Evolutionary conservation across 225 moss, liverwort and hornwort genomes (phyloP).

Genomic region (Polytrichum formosum): DNA sequence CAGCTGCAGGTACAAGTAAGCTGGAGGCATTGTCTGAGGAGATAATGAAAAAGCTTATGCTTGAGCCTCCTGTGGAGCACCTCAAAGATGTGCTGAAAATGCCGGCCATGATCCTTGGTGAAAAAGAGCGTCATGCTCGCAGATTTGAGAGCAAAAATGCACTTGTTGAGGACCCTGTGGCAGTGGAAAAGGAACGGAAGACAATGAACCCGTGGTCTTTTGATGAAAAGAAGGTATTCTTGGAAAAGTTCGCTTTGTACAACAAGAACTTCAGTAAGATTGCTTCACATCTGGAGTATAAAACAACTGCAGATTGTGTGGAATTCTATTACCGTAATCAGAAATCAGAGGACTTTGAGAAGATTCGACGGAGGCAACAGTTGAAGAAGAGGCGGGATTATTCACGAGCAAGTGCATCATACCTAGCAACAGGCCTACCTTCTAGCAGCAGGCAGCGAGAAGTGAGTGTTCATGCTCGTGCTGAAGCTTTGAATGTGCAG

Average conservation of each 20-base stretch:
- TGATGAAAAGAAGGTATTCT: conserved; percentile 73
- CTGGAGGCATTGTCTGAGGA: conserved; percentile 66
- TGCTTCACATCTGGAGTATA: conserved; percentile 72
- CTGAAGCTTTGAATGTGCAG: conserved; percentile 61
- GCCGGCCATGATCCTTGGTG: conserved; percentile 93
- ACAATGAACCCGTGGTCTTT: conserved; percentile 79
- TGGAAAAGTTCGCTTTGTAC: conserved; percentile 82
- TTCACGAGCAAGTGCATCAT: conserved; percentile 70
- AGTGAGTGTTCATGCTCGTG: conserved; percentile 61
- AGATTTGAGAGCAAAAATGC: conserved; percentile 81
- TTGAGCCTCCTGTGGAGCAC: conserved; percentile 37
- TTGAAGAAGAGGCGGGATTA: conserved; percentile 93
- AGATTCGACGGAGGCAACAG: conserved; percentile 84
- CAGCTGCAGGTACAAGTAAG: conserved; percentile 43
- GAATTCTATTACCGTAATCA: conserved; percentile 96
- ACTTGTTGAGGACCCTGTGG: conserved; percentile 84
- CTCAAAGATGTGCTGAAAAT: conserved; percentile 71
- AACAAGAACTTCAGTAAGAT: conserved; percentile 87
- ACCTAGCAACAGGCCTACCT: conserved; percentile 78
- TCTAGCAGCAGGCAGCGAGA: conserved; percentile 75
- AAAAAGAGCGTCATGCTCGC: conserved; percentile 62
- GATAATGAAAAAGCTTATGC: conserved; percentile 59
- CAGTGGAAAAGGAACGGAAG: conserved; percentile 69
- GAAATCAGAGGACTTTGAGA: conserved; percentile 97
- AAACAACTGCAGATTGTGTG: conserved; percentile 95